A percentile compares a stretch with the other conserved stretches of the same genome.
Evolutionary conservation across 2,329 filamentous ascomycete species (phyloP).

Genomic region (Alternaria dauci): DNA sequence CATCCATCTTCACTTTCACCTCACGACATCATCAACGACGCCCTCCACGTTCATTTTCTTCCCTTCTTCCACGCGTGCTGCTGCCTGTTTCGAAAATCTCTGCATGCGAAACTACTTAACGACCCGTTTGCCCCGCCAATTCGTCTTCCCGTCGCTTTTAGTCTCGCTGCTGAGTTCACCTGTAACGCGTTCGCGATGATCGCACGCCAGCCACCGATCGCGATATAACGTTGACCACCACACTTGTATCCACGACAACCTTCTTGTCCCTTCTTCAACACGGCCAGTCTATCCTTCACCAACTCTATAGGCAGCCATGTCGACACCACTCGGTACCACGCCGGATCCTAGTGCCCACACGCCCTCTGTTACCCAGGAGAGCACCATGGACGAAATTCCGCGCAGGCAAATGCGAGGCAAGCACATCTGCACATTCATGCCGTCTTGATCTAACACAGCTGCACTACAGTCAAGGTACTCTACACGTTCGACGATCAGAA

Average conservation of each 20-base stretch:
- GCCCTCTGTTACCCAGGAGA: constrained; percentile 33
- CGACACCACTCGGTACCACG: constrained; percentile 38
- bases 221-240: constrained; percentile 39
- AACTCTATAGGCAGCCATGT: constrained; percentile 42
- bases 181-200: constrained; percentile 49
- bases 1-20: constrained; percentile 23
- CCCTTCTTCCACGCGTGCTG: constrained; percentile 22
- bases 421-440: constrained; percentile 24
- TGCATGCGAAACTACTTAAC: constrained; percentile 10
- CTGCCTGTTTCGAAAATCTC: constrained; percentile 21
- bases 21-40: constrained; percentile 23
- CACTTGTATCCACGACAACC: constrained; percentile 31
- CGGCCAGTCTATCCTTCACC: constrained; percentile 24
- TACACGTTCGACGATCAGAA: constrained; percentile 94
- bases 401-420: constrained; percentile 58
- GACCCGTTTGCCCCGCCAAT: constrained; percentile 9
- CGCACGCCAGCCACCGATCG: constrained; percentile 48
- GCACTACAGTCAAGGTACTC: constrained; percentile 82
- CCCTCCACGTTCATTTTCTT: constrained; percentile 24
- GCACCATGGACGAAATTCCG: constrained; percentile 45
- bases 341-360: constrained; percentile 31
- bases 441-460: constrained; percentile 27
- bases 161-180: constrained; percentile 28
- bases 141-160: constrained; percentile 16
- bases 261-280: constrained; percentile 24